A percentile compares a stretch with the other conserved stretches of the same genome.
These are phyloP conservation scores for Niveomyces coronatus DNA, from an alignment of 2,329 filamentous ascomycete species.

Conservation along the genomic window DNA sequence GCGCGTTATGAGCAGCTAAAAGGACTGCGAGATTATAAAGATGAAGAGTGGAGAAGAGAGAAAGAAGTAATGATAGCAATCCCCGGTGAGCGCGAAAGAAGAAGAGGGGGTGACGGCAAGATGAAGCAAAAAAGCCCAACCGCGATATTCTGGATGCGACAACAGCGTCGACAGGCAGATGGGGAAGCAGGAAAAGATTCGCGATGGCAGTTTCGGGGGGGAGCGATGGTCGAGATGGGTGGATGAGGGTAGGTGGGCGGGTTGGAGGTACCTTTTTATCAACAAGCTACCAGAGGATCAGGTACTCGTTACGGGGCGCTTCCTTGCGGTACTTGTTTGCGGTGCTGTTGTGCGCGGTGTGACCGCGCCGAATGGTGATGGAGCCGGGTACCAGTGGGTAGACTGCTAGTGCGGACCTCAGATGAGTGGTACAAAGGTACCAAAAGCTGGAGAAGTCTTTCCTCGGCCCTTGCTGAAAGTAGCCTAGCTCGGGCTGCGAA, in stretches of 20 bases:
- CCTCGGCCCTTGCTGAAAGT: too few relatives aligned
- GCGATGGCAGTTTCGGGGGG: slow-evolving; percentile 5
- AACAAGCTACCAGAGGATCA: too few relatives aligned
- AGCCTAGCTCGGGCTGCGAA: too few relatives aligned
- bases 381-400: too few relatives aligned
- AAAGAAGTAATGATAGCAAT: slow-evolving; percentile 3
- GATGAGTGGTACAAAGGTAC: too few relatives aligned
- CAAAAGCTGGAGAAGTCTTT: too few relatives aligned
- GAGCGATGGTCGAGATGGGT: background rate
- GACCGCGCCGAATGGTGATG: too few relatives aligned
- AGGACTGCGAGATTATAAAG: background rate
- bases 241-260: background rate
- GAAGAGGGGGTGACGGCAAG: slow-evolving; percentile 6
- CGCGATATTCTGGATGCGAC: slow-evolving; percentile 6
- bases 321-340: too few relatives aligned
- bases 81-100: background rate
- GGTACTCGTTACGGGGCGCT: too few relatives aligned
- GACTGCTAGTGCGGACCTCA: too few relatives aligned
- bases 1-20: background rate
- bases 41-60: background rate
- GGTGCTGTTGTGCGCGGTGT: too few relatives aligned
- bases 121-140: slow-evolving; percentile 9
- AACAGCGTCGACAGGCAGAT: slow-evolving; percentile 1
- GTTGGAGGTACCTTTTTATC: background rate
- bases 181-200: slow-evolving; percentile 7